Base-by-base conservation (phyloP, 805 yeast genomes). In the Metschnikowia lochheadii region DNA sequence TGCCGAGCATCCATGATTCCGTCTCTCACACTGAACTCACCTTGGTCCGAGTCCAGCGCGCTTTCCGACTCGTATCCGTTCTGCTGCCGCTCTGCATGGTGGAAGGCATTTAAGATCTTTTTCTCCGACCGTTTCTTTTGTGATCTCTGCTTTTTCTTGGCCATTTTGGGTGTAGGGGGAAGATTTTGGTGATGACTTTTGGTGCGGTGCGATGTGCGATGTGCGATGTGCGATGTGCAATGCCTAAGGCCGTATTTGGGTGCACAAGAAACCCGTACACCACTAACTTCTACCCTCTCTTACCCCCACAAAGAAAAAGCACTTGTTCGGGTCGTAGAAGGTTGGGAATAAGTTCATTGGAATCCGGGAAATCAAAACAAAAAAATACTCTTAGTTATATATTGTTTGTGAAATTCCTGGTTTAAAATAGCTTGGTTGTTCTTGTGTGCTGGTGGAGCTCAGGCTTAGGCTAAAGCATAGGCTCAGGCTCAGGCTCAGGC, bases 1-100 rank as follows among this genome's bases (percentile, higher is more conserved):
- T 60, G 67, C 17, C 75, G 62, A 15, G 78, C 77, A 62, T 73
- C 72, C 63, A 74, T 55, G 8, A 74, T 57, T n/a, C 78, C 77
- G 46, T 65, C 72, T 13, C 60, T 56, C 7, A 70, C 65, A 21
- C 58, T 61, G 31, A 61, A 51, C 29, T 63, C 69, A 35, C 50
- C 55, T 14, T 38, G 15, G 17, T 39, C 41, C 18, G 41, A 39
- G 14, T 48, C 51, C 29, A 62, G 66, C 35, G 49, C 57, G 8
- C 51, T 55, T 17, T 52, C 56, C 11, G 53, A 49, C 14, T 50
- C 64, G 14, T 61, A 55, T 4, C 68, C 61, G 52, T 63, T 63
- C 11, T 43, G 39, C 17, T 68, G 72, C 20, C 75, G 59, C 52
- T 72, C 75, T 5, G 78, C 78, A 23, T 73, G 72, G 55, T 72